Percentiles rank a stretch among this genome's conserved stretches.
These are phyloP conservation scores for Alectoria sarmentosa DNA, from an alignment of 495 filamentous ascomycete genomes.

Conservation along the genomic window DNA sequence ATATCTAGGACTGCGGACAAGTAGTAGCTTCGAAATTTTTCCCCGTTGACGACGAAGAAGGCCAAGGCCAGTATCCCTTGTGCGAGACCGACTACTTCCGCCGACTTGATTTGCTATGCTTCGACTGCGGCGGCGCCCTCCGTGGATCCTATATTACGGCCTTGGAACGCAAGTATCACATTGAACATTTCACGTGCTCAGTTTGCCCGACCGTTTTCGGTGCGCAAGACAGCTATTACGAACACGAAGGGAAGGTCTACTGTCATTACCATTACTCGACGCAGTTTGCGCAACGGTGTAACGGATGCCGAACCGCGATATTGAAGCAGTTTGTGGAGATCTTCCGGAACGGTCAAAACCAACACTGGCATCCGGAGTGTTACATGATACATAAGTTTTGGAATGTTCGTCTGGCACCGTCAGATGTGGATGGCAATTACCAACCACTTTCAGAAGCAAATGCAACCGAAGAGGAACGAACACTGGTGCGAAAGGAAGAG, in stretches of 20 bases:
- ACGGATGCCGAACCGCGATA: conserved; percentile 95
- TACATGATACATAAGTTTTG: conserved; percentile 99
- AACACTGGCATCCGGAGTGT: conserved; percentile 99
- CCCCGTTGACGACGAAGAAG: conserved; percentile 80
- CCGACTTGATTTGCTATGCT: conserved; percentile 82
- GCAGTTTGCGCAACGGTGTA: conserved; percentile 91
- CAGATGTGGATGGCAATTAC: conserved; percentile 43
- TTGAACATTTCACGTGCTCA: conserved; percentile 98
- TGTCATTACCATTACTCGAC: conserved; percentile 99
- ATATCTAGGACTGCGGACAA: conserved; percentile 80
- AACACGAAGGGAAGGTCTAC: conserved; percentile 93
- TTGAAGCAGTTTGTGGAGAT: conserved; percentile 99
- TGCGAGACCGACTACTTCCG: conserved; percentile 99
- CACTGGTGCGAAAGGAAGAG: conserved; percentile 72
- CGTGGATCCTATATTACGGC: conserved; percentile 98
- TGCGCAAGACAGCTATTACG: conserved; percentile 96
- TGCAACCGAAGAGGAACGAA: conserved; percentile 67
- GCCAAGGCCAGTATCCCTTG: conserved; percentile 79
- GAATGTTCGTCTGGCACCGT: conserved; percentile 80
- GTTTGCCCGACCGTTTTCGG: conserved; percentile 96
- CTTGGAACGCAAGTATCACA: conserved; percentile 95
- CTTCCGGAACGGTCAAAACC: conserved; percentile 92
- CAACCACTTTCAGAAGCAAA: conserved; percentile 45
- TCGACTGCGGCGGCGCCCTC: conserved; percentile 85
- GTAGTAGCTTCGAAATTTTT: conserved; percentile 99